Base-by-base conservation (phyloP, 1,139 yeast species). In the Diutina sp. region DNA sequence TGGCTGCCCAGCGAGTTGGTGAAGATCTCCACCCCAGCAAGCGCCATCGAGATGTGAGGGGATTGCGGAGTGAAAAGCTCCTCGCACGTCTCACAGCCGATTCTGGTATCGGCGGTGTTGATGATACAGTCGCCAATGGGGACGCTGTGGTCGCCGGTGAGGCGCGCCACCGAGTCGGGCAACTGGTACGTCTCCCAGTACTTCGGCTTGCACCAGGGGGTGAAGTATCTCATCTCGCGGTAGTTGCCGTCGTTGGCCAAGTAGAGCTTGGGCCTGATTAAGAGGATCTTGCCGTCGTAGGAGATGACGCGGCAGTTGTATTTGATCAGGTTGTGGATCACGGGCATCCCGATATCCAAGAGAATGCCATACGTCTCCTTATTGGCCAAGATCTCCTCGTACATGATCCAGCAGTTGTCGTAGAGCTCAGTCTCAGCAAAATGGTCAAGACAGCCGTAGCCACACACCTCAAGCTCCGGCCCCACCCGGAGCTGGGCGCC, bases 71-170 rank as follows among this genome's bases (percentile, higher is more conserved):
- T 93, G 70, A 93, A 93, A 58, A 93, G 76, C 69, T 93, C 99
- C 68, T 93, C 99, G 69, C 99, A 93, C 2, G 99, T 93, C 70
- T 93, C 99, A 57, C 91, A 90, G 12, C 99, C 99, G 60, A 93
- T 77, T 55, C 87, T 84, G 0, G 98, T 90, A 64, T 90, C 97
- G 60, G 83, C 69, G 0, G 97, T 87, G 58, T 86, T 82, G 56
- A 93, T 73, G 7, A 90, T 85, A 59, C 96, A 95, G 72, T 93
- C 98, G 56, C 99, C 99, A 69, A 93, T 84, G 38, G 79, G 80
- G 21, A 90, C 96, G 14, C 72, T 68, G 11, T 72, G 63, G 68
- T 89, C 96, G 11, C 84, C 85, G 0, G 89, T 82, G 55, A 85
- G 69, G 58, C 73, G 73, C 60, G 80, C 82, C 58, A 91, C 82